Conservation (phyloP, 345 rosid species). For the Excoecaria agallocha region DNA sequence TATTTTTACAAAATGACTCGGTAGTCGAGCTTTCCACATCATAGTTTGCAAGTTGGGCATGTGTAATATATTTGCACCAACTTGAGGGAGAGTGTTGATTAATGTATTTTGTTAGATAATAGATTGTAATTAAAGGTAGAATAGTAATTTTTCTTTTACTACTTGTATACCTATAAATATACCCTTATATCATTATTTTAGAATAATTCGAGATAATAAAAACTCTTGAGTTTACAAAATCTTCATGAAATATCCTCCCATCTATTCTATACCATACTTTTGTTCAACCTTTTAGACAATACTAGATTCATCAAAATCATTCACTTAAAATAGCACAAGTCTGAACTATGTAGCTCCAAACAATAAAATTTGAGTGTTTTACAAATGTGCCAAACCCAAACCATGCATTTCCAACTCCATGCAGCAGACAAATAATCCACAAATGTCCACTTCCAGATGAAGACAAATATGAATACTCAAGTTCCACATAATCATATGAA, state of each 20-base stretch:
- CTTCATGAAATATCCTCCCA: neutral
- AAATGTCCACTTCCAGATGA: neutral
- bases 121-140: too few species aligned
- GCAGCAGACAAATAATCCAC: neutral
- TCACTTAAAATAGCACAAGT: neutral
- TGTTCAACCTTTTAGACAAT: neutral
- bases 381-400: neutral
- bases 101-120: too few species aligned
- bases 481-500: neutral
- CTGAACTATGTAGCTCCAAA: neutral
- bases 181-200: too few species aligned
- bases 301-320: neutral
- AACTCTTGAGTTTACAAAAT: too few species aligned
- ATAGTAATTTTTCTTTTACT: too few species aligned
- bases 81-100: too few species aligned
- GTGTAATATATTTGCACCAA: too few species aligned
- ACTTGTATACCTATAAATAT: too few species aligned
- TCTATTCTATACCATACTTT: neutral
- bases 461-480: neutral
- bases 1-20: too few species aligned
- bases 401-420: constrained; percentile 1
- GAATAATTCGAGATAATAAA: too few species aligned
- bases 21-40: too few species aligned
- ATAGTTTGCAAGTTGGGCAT: too few species aligned
- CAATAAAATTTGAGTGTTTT: neutral